Evolutionary conservation across 2,329 filamentous ascomycete species (phyloP), one percentile per base, ranked within the genome.

Genomic region (Aspergillus cejpii): DNA sequence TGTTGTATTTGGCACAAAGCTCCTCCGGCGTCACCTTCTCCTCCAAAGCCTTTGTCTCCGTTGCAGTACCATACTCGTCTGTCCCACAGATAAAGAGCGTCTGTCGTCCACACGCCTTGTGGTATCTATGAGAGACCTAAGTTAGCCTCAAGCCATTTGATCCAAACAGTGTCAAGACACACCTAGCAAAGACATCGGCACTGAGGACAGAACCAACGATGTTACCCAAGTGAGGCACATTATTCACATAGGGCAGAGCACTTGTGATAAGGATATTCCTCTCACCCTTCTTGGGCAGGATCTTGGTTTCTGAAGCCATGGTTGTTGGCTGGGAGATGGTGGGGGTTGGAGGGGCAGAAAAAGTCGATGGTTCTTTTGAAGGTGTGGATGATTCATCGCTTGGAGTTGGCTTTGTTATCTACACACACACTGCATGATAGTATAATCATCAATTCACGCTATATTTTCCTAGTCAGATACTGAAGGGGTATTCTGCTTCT

Each of bases 41-140:
- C 65, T 94, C 88, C 31, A 96, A 80, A 3, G 91, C 91, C 73
- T 94, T 95, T 20, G 91, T 95, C 70, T 96, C 91, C 24, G 90
- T 95, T 17, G 91, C 90, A 10, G 91, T 97, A 46, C 91, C 91
- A 67, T 96, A 97, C 70, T 97, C 87, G 72, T 96, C 91, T 41
- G 83, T 87, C 45, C 89, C 89, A 68, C 90, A 94, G 55, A 95
- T 76, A 66, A 82, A 95, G 40, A 95, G 77, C 1, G 88, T 94
- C 54, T 81, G 85, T 61, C 84, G 78, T 44, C 84, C 85, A 59
- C 87, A 80, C 34, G 85, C 83, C 67, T 87, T 87, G 71, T 84
- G 86, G 70, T 85, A 94, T 55, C 82, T 81, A 33, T 40, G 36
- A 11, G 34, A 38, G 19, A 21, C 48, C 21, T 27, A 28, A 47